Evolutionary conservation across 1,139 yeast genomes (phyloP).

Genomic region (Yamadazyma membranifaciens): DNA sequence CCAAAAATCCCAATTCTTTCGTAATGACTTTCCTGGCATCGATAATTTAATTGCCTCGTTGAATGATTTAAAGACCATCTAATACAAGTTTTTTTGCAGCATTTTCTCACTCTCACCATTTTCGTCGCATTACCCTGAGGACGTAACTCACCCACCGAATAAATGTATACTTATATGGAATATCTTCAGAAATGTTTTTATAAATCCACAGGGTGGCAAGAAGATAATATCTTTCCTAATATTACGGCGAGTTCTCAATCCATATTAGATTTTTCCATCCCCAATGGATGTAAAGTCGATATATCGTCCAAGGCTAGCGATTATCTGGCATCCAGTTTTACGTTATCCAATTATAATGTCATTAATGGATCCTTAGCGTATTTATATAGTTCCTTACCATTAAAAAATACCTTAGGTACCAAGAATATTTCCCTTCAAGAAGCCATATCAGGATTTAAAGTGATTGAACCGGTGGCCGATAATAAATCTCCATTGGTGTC

Average conservation of each 20-base stretch:
- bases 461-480: conserved; percentile 48
- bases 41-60: conserved; percentile 40
- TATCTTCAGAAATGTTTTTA: conserved; percentile 73
- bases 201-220: conserved; percentile 70
- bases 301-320: conserved; percentile 72
- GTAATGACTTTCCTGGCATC: conserved; percentile 42
- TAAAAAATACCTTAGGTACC: conserved; percentile 53
- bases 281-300: conserved; percentile 65
- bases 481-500: neutral
- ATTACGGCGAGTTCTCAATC: conserved; percentile 69
- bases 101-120: neutral
- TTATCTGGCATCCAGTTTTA: conserved; percentile 71
- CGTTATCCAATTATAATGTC: conserved; percentile 63
- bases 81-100: neutral
- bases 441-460: conserved; percentile 75
- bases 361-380: conserved; percentile 86
- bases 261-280: conserved; percentile 72
- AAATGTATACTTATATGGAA: conserved; percentile 84
- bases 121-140: too few relatives aligned
- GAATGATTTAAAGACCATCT: conserved; percentile 28
- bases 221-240: conserved; percentile 72
- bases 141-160: neutral
- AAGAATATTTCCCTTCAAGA: conserved; percentile 60
- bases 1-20: conserved; percentile 57
- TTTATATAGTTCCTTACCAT: conserved; percentile 64